Evolutionary conservation across 2,329 filamentous ascomycete genomes (phyloP).

Genomic region (Coniella lustricola): DNA sequence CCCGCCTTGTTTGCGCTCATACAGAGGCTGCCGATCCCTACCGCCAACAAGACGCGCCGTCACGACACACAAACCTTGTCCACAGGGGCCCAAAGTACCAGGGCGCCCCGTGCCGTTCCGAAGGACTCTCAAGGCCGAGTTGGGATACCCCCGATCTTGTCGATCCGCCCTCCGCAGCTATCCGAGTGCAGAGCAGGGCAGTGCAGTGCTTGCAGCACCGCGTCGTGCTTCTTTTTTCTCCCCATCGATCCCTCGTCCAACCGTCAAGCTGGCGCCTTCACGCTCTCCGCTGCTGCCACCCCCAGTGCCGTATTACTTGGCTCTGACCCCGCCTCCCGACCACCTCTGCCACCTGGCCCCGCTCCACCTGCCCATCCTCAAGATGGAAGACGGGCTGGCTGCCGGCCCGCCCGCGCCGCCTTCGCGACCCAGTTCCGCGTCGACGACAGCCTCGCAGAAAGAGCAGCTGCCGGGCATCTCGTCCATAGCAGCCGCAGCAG

Average conservation of each 20-base stretch:
- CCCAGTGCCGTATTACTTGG: conserved; percentile 14
- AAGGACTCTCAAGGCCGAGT: neutral
- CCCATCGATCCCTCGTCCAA: neutral
- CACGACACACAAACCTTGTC: neutral
- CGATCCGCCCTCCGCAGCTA: neutral
- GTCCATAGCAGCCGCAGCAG: conserved; percentile 32
- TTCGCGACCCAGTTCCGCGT: conserved; percentile 43
- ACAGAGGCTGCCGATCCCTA: neutral
- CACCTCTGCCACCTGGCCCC: conserved; percentile 17
- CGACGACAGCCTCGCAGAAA: conserved; percentile 37
- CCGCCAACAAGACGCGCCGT: neutral
- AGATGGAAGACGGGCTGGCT: conserved; percentile 27
- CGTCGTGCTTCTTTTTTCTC: neutral
- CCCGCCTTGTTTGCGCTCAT: neutral
- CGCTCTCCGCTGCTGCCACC: conserved; percentile 18
- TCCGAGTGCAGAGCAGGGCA: neutral
- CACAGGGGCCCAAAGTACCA: neutral
- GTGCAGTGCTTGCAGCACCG: neutral
- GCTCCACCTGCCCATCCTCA: conserved; percentile 25
- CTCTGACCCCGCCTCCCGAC: conserved; percentile 18
- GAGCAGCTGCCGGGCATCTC: conserved; percentile 40
- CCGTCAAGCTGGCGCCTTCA: conserved; percentile 24
- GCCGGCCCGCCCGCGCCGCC: conserved; percentile 30
- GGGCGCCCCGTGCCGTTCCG: neutral
- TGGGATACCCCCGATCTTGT: neutral